phyloP scores from a whole-genome alignment of 306 rosid genomes.

The Vigna angularis region DNA sequence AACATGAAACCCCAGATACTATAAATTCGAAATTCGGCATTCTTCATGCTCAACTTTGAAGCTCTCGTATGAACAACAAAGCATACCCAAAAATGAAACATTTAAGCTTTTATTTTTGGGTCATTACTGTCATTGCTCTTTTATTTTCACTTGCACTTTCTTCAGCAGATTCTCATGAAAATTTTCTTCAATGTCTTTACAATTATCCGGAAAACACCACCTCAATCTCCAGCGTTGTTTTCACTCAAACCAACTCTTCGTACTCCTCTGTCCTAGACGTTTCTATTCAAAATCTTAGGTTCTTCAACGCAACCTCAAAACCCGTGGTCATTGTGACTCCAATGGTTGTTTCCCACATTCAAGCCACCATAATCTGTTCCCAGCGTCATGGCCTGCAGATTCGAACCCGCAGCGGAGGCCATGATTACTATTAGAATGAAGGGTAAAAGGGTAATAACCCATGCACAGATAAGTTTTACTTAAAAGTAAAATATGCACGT shows the following conservation, averaged over 20 bases:
- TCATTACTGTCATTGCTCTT: neutral
- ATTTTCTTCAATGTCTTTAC: constrained; percentile 37
- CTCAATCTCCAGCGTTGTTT: constrained; percentile 56
- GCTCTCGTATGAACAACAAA: neutral
- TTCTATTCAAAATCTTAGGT: constrained; percentile 47
- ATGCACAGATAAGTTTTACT: too few species aligned
- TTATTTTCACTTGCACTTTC: constrained; percentile 43
- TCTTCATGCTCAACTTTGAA: neutral
- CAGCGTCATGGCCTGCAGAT: constrained; percentile 53
- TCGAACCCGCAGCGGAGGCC: constrained; percentile 72
- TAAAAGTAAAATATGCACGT: too few species aligned
- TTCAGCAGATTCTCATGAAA: constrained; percentile 43
- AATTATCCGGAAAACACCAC: constrained; percentile 42
- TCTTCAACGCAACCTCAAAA: constrained; percentile 42
- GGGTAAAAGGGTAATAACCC: too few species aligned
- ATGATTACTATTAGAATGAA: too few species aligned
- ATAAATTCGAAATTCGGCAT: neutral
- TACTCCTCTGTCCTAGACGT: constrained; percentile 50
- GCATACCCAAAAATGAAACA: neutral
- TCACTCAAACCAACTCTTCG: constrained; percentile 58
- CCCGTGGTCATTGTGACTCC: constrained; percentile 42
- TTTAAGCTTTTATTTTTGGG: neutral
- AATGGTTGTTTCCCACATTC: constrained; percentile 55
- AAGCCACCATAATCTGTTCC: constrained; percentile 59
- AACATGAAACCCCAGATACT: too few species aligned